Evolutionary conservation across 129 eudicot species (phyloP).

Genomic region (Silybum marianum): DNA sequence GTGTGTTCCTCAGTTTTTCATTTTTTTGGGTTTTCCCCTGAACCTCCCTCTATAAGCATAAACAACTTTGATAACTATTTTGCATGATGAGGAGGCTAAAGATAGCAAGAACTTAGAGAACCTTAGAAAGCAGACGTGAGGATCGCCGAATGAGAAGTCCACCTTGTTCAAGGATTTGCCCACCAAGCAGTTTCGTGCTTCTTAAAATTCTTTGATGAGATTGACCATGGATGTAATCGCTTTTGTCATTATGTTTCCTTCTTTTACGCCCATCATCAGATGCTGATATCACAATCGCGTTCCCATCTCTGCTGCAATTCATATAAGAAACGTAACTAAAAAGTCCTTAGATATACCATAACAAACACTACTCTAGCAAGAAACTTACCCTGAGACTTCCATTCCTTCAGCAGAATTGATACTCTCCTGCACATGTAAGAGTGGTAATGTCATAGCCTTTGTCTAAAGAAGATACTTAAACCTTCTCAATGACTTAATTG

Average conservation of each 20-base stretch:
- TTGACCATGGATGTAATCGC: slow-evolving; percentile 25
- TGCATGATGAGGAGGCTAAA: slow-evolving; percentile 2
- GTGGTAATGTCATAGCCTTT: slow-evolving; percentile 6
- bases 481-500: not conserved
- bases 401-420: slow-evolving; percentile 22
- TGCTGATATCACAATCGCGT: slow-evolving; percentile 4
- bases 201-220: slow-evolving; percentile 42
- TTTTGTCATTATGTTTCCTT: slow-evolving; percentile 26
- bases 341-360: not conserved
- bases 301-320: slow-evolving; percentile 23
- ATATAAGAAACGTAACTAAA: not conserved
- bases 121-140: slow-evolving; percentile 44
- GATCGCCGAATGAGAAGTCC: slow-evolving; percentile 41
- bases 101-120: slow-evolving; percentile 25
- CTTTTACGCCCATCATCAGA: slow-evolving; percentile 35
- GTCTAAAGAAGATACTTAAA: slow-evolving; percentile 2
- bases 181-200: slow-evolving; percentile 37
- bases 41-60: not conserved
- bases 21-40: no score
- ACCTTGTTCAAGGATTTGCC: slow-evolving; percentile 20
- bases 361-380: slow-evolving; percentile 16
- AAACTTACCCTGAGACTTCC: slow-evolving; percentile 38
- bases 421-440: slow-evolving; percentile 38
- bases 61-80: not conserved
- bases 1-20: no score